Evolutionary conservation across 2,329 filamentous ascomycete species (phyloP), one percentile per base, ranked within the genome.

Genomic region (Trichoderma afroharzianum): DNA sequence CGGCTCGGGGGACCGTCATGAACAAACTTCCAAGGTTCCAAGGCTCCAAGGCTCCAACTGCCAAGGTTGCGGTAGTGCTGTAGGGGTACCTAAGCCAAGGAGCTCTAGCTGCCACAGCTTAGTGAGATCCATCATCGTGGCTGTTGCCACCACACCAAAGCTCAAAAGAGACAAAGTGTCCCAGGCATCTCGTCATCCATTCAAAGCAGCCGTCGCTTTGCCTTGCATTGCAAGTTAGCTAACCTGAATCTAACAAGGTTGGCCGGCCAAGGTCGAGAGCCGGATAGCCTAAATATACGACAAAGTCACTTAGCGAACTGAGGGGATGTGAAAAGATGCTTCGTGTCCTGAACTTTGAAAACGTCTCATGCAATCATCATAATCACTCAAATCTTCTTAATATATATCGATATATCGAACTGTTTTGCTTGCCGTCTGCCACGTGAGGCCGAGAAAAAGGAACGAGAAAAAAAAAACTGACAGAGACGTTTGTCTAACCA

Each of bases 401-500:
- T 58, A 43, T 68, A 59, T 24, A 24, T 43, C 50, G n/a, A 32
- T 24, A 59, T 30, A 43, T 58, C 24, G 24, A 59, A 32, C 43
- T 61, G 26, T 43, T 59, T 68, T 68, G 66, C 66, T 61, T 61
- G 66, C 66, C 55, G 39, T 68, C 55, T 59, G 55, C 66, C 55
- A 61, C 55, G 58, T 55, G 8, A 50, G 36, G 30, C n/a, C 36
- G 66, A 58, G 33, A 43, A 47, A 47, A 47, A 36, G 39, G 43
- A 59, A 39, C 55, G 66, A 58, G 53, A 63, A 63, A 63, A 43
- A 18, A 28, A 67, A 21, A 33, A 68, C 14, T 62, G 58, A 69
- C 71, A 66, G 55, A 67, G 39, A 59, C 18, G 64, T 72, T 72
- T 63, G 70, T 80, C 77, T 78, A 78, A 76, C 75, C 77, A 74